Evolutionary conservation across 2,329 filamentous ascomycete genomes (phyloP).

Genomic region (Westerdykella sp.): DNA sequence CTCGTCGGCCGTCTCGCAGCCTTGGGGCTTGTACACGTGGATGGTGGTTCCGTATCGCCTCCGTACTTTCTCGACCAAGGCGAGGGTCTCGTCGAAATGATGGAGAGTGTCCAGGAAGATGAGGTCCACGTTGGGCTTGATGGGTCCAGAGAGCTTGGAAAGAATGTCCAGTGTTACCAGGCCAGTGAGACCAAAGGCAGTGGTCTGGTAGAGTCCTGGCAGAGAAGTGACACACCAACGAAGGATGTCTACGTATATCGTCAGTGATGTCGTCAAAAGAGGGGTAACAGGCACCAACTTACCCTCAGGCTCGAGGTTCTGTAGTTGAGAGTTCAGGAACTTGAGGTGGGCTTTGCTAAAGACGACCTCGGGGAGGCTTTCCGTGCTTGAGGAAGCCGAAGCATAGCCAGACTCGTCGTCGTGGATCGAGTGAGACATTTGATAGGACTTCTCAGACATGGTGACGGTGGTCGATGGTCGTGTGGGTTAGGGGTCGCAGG

Average conservation of each 20-base stretch:
- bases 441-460: conserved; percentile 19
- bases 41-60: conserved; percentile 70
- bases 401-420: conserved; percentile 78
- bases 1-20: conserved; percentile 63
- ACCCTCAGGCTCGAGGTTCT: conserved; percentile 76
- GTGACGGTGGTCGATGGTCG: not conserved
- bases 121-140: conserved; percentile 48
- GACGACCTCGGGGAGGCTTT: conserved; percentile 65
- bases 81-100: conserved; percentile 48
- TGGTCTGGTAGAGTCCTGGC: conserved; percentile 66
- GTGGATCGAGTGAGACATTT: conserved; percentile 21
- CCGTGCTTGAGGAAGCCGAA: conserved; percentile 57
- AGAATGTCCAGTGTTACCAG: conserved; percentile 59
- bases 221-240: conserved; percentile 88
- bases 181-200: conserved; percentile 47
- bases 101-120: conserved; percentile 52
- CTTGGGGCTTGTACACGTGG: conserved; percentile 84
- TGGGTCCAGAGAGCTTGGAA: conserved; percentile 61
- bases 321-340: conserved; percentile 84
- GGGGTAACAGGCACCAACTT: conserved; percentile 18
- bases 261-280: conserved; percentile 20
- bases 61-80: conserved; percentile 60
- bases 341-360: conserved; percentile 84
- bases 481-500: not conserved
- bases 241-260: conserved; percentile 60